Percentiles rank a stretch among this genome's conserved stretches.
Evolutionary conservation across 1,284 basidiomycete genomes (phyloP).

Genomic region (Phlebopus sp.): DNA sequence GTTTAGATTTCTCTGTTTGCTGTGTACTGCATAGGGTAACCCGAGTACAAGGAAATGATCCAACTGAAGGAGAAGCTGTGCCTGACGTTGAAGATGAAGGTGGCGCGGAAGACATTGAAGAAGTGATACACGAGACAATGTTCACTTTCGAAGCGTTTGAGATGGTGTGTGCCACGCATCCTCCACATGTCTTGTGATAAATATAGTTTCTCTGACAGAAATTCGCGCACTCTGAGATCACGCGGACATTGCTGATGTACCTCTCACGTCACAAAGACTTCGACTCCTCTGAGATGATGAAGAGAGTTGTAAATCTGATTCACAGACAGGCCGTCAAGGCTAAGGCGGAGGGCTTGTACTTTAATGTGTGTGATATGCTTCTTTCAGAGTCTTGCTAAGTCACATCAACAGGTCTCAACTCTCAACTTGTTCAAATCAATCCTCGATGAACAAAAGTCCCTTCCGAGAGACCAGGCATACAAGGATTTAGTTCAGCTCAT

Average conservation of each 20-base stretch:
- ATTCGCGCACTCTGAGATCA: constrained; percentile 83
- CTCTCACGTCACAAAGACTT: constrained; percentile 82
- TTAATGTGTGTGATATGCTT: constrained; percentile 60
- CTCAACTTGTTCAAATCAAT: constrained; percentile 82
- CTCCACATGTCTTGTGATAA: constrained; percentile 16
- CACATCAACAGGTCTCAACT: constrained; percentile 70
- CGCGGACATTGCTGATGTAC: constrained; percentile 79
- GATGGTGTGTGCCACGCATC: constrained; percentile 52
- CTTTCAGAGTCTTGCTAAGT: constrained; percentile 11
- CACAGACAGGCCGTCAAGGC: constrained; percentile 87
- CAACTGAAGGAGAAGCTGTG: constrained; percentile 56
- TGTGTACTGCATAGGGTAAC: constrained; percentile 14
- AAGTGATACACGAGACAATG: constrained; percentile 75
- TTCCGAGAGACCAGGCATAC: constrained; percentile 76
- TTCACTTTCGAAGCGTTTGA: constrained; percentile 91
- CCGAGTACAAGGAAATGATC: constrained; percentile 32
- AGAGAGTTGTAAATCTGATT: constrained; percentile 80
- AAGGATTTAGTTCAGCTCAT: constrained; percentile 82
- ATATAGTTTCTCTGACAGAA: constrained; percentile 44
- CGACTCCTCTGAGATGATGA: constrained; percentile 76
- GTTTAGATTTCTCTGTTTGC: constrained; percentile 19
- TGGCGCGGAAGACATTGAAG: constrained; percentile 56
- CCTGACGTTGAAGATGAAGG: constrained; percentile 67
- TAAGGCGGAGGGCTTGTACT: constrained; percentile 90
- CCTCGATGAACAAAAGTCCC: constrained; percentile 69